Percentiles rank a stretch among this genome's conserved stretches.
phyloP scores from a whole-genome alignment of 331 rosid species.

The Stylosanthes scabra region DNA sequence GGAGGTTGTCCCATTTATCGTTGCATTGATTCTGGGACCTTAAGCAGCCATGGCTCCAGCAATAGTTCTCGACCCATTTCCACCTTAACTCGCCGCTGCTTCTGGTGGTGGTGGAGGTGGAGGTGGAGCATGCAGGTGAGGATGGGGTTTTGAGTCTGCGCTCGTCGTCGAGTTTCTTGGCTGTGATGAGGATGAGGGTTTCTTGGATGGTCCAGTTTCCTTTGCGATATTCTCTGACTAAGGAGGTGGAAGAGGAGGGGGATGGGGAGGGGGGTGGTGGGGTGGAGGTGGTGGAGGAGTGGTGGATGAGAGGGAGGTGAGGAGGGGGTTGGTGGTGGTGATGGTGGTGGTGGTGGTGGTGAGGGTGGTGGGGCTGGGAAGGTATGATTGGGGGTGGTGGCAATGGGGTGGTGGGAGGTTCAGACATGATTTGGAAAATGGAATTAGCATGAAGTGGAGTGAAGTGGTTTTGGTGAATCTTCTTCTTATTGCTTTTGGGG shows the following conservation, averaged over 20 bases:
- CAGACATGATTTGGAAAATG: conserved; percentile 48
- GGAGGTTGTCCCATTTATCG: conserved; percentile 77
- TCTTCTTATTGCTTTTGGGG: neutral
- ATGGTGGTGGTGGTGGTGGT: conserved; percentile 30
- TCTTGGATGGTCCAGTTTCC: conserved; percentile 77
- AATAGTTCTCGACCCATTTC: conserved; percentile 82
- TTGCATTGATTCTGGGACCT: conserved; percentile 78
- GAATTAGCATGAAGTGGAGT: conserved; percentile 32
- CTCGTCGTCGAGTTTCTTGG: conserved; percentile 68
- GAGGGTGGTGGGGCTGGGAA: conserved; percentile 29
- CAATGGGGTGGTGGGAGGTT: conserved; percentile 56
- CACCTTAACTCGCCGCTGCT: conserved; percentile 63
- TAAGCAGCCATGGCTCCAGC: conserved; percentile 69
- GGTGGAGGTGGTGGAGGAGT: conserved; percentile 27
- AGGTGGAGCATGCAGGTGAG: neutral
- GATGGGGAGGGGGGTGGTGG: neutral
- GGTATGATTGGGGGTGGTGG: conserved; percentile 43
- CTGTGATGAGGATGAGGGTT: conserved; percentile 61
- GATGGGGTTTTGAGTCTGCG: conserved; percentile 39
- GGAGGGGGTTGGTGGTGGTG: conserved; percentile 14
- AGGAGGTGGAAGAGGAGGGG: conserved; percentile 39
- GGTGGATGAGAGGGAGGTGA: conserved; percentile 33
- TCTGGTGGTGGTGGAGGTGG: conserved; percentile 7
- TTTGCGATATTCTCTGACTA: conserved; percentile 60
- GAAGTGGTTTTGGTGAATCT: conserved; percentile 1